A percentile compares a stretch with the other conserved stretches of the same genome.
Conservation (phyloP, 1,284 basidiomycete genomes). For the Sanghuangporus baumii region DNA sequence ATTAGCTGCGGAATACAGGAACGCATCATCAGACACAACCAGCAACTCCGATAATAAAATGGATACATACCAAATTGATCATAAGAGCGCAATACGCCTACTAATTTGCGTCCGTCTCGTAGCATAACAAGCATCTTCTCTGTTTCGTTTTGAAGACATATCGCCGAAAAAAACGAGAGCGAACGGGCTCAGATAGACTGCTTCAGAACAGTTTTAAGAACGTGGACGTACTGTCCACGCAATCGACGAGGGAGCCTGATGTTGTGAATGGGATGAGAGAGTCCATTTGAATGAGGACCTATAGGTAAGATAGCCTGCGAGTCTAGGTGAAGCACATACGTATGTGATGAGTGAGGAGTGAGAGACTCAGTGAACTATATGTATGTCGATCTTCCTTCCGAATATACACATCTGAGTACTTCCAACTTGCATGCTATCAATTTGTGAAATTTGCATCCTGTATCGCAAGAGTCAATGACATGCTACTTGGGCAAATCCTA, state of each 20-base stretch:
- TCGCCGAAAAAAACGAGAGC: neutral
- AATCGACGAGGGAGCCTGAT: slow-evolving; percentile 93
- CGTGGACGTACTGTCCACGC: slow-evolving; percentile 95
- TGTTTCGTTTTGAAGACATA: slow-evolving; percentile 30
- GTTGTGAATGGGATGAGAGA: slow-evolving; percentile 95
- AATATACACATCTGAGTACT: too few relatives aligned
- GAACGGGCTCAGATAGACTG: slow-evolving; percentile 37
- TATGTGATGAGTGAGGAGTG: too few relatives aligned
- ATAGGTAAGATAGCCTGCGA: neutral
- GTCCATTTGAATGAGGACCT: slow-evolving; percentile 58
- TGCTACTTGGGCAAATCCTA: too few relatives aligned
- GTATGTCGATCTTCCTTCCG: too few relatives aligned
- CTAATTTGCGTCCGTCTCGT: slow-evolving; percentile 92
- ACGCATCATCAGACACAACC: neutral
- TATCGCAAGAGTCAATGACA: too few relatives aligned
- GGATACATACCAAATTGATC: slow-evolving; percentile 90
- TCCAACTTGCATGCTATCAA: too few relatives aligned
- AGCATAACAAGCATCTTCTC: slow-evolving; percentile 98
- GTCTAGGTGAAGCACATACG: neutral
- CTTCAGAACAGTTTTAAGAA: slow-evolving; percentile 35
- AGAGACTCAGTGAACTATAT: too few relatives aligned
- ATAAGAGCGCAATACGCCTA: slow-evolving; percentile 94
- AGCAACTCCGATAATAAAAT: neutral
- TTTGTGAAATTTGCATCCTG: too few relatives aligned
- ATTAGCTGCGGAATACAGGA: slow-evolving; percentile 59